Base-by-base conservation (phyloP, 2,329 filamentous ascomycete species). In the Ustulina deusta region DNA sequence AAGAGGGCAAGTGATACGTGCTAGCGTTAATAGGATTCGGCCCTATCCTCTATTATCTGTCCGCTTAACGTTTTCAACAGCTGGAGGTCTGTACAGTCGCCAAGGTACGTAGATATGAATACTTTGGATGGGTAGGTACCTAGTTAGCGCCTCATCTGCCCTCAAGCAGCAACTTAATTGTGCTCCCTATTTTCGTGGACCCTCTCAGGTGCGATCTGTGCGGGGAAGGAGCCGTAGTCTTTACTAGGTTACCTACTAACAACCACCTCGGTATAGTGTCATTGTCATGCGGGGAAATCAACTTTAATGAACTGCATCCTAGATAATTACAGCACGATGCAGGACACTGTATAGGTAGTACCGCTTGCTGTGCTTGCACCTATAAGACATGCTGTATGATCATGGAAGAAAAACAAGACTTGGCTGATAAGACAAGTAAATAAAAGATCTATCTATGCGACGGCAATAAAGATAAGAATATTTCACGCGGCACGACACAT, bases 401-500 rank as follows among this genome's bases (percentile, higher is more conserved):
- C 42, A 61, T 27, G 38, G 44, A 25, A 38, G 38, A 13, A 52
- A n/a, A 52, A 51, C 49, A 52, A 40, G 29, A 34, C 11, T 32
- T 27, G 34, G 42, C 42, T 40, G 40, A 56, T 49, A 27, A 55
- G 17, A 17, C 27, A 7, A 32, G 36, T 13, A 15, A 27, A n/a
- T n/a, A 56, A 55, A 27, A 27, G 9, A 13, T 17, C 36, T 51
- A 13, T 17, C 36, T 51, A 65, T 68, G 22, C 32, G 6, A 54
- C 46, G 15, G 42, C 27, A 29, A 61, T 59, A 20, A 63, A 38
- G 20, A 52, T 49, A 13, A 51, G 5, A 32, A 20, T 52, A 32
- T 55, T 40, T 62, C 54, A 51, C 40, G 67, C 54, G 51, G 63
- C 72, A 75, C 74, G 27, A 65, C 70, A 51, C 66, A 63, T 75